Conservation (phyloP, 2,329 filamentous ascomycete species). For the Chaetomium sp. region DNA sequence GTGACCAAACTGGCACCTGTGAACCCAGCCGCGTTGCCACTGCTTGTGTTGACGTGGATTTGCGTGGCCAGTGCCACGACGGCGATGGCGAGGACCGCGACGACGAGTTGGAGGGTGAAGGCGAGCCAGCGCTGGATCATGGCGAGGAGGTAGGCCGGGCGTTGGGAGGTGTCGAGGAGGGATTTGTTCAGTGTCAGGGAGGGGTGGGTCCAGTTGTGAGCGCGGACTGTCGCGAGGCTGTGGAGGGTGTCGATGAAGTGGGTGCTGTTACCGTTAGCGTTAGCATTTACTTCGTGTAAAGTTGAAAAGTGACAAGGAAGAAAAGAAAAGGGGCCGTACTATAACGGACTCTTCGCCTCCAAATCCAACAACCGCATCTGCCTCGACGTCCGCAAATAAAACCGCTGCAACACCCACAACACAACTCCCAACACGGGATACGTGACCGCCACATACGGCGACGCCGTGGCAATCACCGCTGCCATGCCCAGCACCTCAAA, state of each 20-base stretch:
- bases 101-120: constrained; percentile 43
- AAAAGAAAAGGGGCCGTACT: constrained; percentile 30
- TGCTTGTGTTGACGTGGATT: constrained; percentile 29
- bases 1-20: constrained; percentile 35
- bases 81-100: constrained; percentile 41
- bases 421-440: constrained; percentile 43
- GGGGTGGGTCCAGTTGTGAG: constrained; percentile 47
- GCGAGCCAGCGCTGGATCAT: constrained; percentile 54
- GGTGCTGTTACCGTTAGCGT: constrained; percentile 24
- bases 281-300: too few species aligned
- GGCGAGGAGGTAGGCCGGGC: constrained; percentile 50
- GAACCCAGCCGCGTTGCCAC: constrained; percentile 17
- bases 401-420: constrained; percentile 46
- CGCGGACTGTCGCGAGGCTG: constrained; percentile 49
- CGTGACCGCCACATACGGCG: constrained; percentile 30
- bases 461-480: constrained; percentile 26
- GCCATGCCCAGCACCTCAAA: constrained; percentile 24
- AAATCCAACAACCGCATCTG: constrained; percentile 56
- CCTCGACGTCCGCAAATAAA: constrained; percentile 54
- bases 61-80: constrained; percentile 44
- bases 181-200: constrained; percentile 38
- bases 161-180: constrained; percentile 48
- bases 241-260: constrained; percentile 52
- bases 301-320: too few species aligned
- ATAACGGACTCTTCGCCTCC: constrained; percentile 54